A percentile compares a stretch with the other conserved stretches of the same genome.
Evolutionary conservation across 768 basidiomycete species (phyloP).

Genomic region (Mycena belliarum): DNA sequence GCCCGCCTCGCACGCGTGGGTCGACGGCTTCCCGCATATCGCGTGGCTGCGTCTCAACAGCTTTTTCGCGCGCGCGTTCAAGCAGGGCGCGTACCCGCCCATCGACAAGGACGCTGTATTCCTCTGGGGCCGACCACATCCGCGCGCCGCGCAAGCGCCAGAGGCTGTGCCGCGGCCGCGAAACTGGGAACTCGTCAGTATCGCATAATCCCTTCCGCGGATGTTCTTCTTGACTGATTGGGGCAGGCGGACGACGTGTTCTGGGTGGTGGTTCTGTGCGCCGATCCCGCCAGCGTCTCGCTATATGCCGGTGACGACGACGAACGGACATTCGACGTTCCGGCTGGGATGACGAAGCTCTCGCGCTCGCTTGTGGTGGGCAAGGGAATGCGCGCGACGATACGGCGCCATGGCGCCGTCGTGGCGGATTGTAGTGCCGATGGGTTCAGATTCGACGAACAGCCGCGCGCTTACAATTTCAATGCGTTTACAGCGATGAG

Average conservation of each 20-base stretch:
- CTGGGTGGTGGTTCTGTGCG: constrained; percentile 50
- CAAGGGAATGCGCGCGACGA: constrained; percentile 2
- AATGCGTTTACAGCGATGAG: constrained; percentile 42
- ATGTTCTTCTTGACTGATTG: neutral
- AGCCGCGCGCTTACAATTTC: constrained; percentile 51
- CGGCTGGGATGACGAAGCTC: constrained; percentile 45
- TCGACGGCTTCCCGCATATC: constrained; percentile 40
- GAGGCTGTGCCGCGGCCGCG: constrained; percentile 41
- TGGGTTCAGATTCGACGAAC: constrained; percentile 38
- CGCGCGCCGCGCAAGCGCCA: constrained; percentile 37
- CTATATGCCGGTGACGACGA: constrained; percentile 36
- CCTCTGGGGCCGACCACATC: constrained; percentile 51
- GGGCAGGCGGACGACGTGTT: constrained; percentile 46
- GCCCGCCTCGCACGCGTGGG: constrained; percentile 42
- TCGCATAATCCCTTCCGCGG: neutral
- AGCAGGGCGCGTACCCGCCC: constrained; percentile 49
- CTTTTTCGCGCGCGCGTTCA: constrained; percentile 23
- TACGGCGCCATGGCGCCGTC: constrained; percentile 32
- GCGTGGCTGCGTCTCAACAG: constrained; percentile 22
- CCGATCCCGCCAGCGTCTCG: constrained; percentile 39
- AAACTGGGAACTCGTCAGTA: constrained; percentile 44
- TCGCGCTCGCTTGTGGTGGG: constrained; percentile 34
- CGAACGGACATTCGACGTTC: constrained; percentile 32
- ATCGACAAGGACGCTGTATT: constrained; percentile 46
- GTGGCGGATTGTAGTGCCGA: constrained; percentile 37